Evolutionary conservation across 768 basidiomycete species (phyloP), one percentile per base, ranked within the genome.

Genomic region (Termitomyces sp.): DNA sequence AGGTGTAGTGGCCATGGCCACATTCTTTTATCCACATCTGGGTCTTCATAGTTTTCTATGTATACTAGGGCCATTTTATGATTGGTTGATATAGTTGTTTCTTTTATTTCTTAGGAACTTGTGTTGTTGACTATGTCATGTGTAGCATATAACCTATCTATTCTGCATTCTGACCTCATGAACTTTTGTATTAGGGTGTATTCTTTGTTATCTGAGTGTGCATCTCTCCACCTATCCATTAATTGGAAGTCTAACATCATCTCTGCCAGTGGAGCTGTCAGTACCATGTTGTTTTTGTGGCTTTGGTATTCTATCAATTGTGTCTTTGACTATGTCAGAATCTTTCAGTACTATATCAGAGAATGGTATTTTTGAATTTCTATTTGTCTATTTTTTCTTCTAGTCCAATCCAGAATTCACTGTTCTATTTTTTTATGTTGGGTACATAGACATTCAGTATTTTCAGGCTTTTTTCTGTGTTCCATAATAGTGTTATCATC

Each of bases 201-300:
- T 0, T n/a, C 12, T n/a, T 36, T 55, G 0, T 13, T 33, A 0
- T 16, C 10, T 2, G n/a, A 9, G 31, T 45, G 1, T 5, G 42
- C 15, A 4, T 37, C 28, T 31, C 54, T 36, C 54, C 54, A 54
- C 7, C 54, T 31, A 18, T 54, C 44, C 1, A 2, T 3, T 5
- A 54, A 1, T 13, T 29, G 20, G 16, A 48, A 20, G 3, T 31
- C 7, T 33, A 2, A 1, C 5, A 48, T 12, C 29, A 33, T 22
- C 2, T 20, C n/a, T 0, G 7, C 6, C 5, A 41, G n/a, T 1
- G 6, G 2, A 4, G 6, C 3, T 20, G n/a, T n/a, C 0, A 8
- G 7, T 2, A 0, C 20, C 1, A 1, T 9, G 3, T 28, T 12
- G 10, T 44, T 26, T 18, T 13, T 22, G 16, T 28, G 22, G 8